Base-by-base conservation (phyloP, 2,329 filamentous ascomycete genomes). In the Ceratocystis lukuohia region DNA sequence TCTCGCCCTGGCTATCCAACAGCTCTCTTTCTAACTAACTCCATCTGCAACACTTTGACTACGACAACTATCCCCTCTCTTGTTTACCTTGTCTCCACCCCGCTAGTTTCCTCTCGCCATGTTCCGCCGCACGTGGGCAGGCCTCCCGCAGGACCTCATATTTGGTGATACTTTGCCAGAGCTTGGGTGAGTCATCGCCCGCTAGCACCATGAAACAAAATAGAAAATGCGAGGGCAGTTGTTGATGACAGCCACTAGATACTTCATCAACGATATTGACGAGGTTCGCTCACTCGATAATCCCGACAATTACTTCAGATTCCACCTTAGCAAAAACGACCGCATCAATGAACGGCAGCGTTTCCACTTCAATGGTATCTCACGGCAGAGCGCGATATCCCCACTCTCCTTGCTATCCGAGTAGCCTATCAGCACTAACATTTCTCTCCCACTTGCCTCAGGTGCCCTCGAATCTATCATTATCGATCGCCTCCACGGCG, bases 321-420 rank as follows among this genome's bases (percentile, higher is more conserved):
- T 82, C 79, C 87, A 85, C 73, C 75, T 88, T 65, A 87, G 83
- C 73, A 85, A 84, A 70, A 91, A 91, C 74, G 78, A 83, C n/a
- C 85, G 91, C 46, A 81, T 87, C 76, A 96, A 96, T 74, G 82
- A 87, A 50, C 79, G 87, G 22, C 89, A 91, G 71, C 82, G 87
- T 20, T 88, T 88, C 70, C 80, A 85, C 48, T 85, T 96, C 75
- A 87, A 95, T 71, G 76, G 90, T 89, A 74, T 70, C 78, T 74
- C 37, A 44, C 22, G 4, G 25, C 30, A 33, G 30, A 30, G 3
- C 15, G 3, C 44, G 17, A 6, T 10, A 3, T 50, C 15, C 7
- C 37, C 20, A 17, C 50, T 10, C 33, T 12, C 5, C 46, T 12
- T 6, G 8, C 17, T 57, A 20, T 37, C 33, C 1, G 1, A 12